Evolutionary conservation across 208 protist genomes (phyloP), one percentile per base, ranked within the genome.

Genomic region (Tritrichomonas foetus): DNA sequence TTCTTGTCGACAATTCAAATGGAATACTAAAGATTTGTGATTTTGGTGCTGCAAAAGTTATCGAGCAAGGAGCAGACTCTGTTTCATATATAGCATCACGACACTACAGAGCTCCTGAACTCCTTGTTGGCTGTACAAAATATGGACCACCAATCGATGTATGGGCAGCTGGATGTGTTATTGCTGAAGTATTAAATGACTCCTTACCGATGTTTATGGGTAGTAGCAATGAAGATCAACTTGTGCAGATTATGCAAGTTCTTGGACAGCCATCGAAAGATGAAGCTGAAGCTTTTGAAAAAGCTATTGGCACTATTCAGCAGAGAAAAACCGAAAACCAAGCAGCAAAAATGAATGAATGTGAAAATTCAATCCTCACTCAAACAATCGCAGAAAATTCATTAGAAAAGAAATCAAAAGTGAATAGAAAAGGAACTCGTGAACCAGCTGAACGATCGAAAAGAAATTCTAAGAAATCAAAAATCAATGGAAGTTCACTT

Each of bases 51-150:
- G 95, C 95, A 13, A 96, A 96, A 93, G 95, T 95, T 61, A 94
- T 96, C 39, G 93, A 96, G 22, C 33, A 93, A 92, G 97, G 96
- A n/a, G 96, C 98, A 95, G 95, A 97, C 16, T 98, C 98, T 92
- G 97, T 98, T 16, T 94, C 97, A 25, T 98, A 98, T 95, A 98
- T 98, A 93, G 98, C 97, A 94, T 98, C 97, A 72, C 95, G 97
- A 61, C 98, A 98, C 95, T 98, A 98, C 94, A 94, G 97, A 66
- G 98, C 98, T 25, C 98, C 98, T n/a, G 98, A 98, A 95, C 95
- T 98, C 36, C 97, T 98, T 74, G 98, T 98, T 94, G 97, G 97
- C 22, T 95, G 97, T 30, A 97, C 97, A 39, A 96, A 97, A 61
- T 99, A 99, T 95, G 98, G 97, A 0, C 98, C 97, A 64, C 96